These are phyloP conservation scores for Vitis vinifera DNA, from an alignment of 164 flowering plant species.

Conservation along the genomic window ASM3070453v1 NC_081812.1:21424501-21425000, in stretches of 20 bases:
- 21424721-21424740: background rate
- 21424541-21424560: no score
- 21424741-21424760: background rate
- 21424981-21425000: background rate
- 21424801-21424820: constrained; percentile 43
- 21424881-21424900: constrained; percentile 34
- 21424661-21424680: background rate
- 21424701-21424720: background rate
- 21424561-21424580: no score
- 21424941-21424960: no score
- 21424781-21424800: constrained; percentile 41
- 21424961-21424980: background rate
- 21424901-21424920: background rate
- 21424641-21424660: no score
- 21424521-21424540: no score
- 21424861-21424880: constrained; percentile 43
- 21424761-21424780: constrained; percentile 36
- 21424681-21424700: background rate
- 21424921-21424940: no score
- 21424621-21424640: no score
- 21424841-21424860: constrained; percentile 53
- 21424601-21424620: background rate
- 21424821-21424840: constrained; percentile 43
- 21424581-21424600: no score
- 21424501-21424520: no score